Evolutionary conservation across 176 grass and related monocot species (phyloP).

Genomic region (Bothriochloa decipiens): DNA sequence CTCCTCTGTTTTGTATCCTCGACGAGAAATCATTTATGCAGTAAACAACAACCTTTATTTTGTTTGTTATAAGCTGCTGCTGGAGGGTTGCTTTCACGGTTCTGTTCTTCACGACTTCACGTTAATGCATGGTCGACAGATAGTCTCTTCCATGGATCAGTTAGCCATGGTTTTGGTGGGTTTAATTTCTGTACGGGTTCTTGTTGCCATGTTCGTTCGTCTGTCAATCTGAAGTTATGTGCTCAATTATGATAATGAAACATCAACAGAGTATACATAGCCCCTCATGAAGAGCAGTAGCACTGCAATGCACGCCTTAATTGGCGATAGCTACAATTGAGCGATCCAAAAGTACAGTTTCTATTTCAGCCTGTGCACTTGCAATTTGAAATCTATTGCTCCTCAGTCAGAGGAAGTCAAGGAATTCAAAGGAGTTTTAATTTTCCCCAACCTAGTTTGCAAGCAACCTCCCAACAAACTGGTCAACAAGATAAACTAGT

Average conservation of each 20-base stretch:
- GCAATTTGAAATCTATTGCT: not conserved
- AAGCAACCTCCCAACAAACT: not conserved
- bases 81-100: not conserved
- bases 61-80: not conserved
- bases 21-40: not conserved
- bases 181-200: not conserved
- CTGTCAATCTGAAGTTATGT: conserved; percentile 9
- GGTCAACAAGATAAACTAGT: not conserved
- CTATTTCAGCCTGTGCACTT: not conserved
- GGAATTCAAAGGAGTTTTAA: not conserved
- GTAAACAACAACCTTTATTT: not conserved
- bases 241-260: conserved; percentile 12
- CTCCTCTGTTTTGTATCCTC: not conserved
- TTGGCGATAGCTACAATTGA: not conserved
- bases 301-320: conserved; percentile 20
- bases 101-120: conserved; percentile 1
- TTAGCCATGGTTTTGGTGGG: not conserved
- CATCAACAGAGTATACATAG: not conserved
- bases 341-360: not conserved
- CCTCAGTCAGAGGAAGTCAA: not conserved
- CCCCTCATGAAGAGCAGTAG: not conserved
- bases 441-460: no score
- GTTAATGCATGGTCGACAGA: conserved; percentile 32
- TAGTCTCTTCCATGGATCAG: not conserved
- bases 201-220: conserved; percentile 5